Evolutionary conservation across 371 early-diverging fungal genomes (phyloP), one percentile per base, ranked within the genome.

Genomic region (Mucor piriformis): DNA sequence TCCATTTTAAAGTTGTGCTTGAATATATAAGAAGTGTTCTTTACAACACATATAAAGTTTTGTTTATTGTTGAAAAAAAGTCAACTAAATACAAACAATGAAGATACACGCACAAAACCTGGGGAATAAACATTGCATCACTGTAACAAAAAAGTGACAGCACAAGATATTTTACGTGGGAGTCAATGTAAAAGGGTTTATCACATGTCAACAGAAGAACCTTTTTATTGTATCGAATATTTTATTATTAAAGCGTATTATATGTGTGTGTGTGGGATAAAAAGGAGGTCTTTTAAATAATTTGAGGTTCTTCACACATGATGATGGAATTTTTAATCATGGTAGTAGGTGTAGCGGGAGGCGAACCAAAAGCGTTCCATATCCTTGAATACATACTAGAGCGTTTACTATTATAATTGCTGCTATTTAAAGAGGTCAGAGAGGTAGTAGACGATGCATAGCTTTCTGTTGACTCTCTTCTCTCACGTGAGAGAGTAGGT

Each of bases 351-450:
- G 58, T 52, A 29, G 59, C 46, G 15, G 73, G 46, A 23, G 73
- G 46, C 0, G 68, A 23, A 3, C 68, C 64, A 63, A 74, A 74
- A 0, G 70, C 65, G 38, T 63, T 73, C 73, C 77, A 80, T 29
- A 79, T 64, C 21, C 74, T 70, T 13, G 76, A 66, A 54, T 79
- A 79, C 69, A 80, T 62, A 42, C 80, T 80, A 1, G 80, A 70
- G 23, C 80, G 64, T 42, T 80, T 80, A 63, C 58, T 64, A 29
- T 64, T 67, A 29, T 69, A 65, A 24, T 57, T 53, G 33, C 59
- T 59, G 15, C 71, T 70, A 20, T 64, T 71, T n/a, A 70, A 43
- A 10, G 73, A 73, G 0, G 77, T 67, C 11, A 66, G 37, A 0
- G 77, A 77, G 7, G 74, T 77, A 8, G 63, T 56, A 0, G 73